Conservation (phyloP, 495 filamentous ascomycete genomes). For the Lophiotrema nucula region DNA sequence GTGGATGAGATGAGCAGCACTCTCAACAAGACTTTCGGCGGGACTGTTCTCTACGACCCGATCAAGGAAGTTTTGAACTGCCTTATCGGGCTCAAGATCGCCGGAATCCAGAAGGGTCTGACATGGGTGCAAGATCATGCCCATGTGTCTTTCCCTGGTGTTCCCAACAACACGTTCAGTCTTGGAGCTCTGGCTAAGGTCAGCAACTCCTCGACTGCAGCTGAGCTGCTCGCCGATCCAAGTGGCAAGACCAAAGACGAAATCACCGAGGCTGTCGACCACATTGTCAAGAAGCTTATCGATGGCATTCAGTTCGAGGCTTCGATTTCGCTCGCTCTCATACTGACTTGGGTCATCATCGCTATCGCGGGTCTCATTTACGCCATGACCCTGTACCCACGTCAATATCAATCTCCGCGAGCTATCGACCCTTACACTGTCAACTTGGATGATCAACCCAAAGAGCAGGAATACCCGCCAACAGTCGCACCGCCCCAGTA, state of each 20-base stretch:
- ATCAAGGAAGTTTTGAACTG: slow-evolving; percentile 62
- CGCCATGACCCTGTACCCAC: slow-evolving; percentile 53
- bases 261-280: slow-evolving; percentile 70
- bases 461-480: slow-evolving; percentile 7
- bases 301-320: slow-evolving; percentile 68
- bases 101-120: slow-evolving; percentile 71
- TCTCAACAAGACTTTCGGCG: slow-evolving; percentile 74
- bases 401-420: slow-evolving; percentile 48
- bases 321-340: slow-evolving; percentile 67
- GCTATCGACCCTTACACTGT: slow-evolving; percentile 40
- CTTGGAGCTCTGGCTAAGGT: slow-evolving; percentile 68
- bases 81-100: slow-evolving; percentile 43
- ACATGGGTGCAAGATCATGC: slow-evolving; percentile 89
- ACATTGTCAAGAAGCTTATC: slow-evolving; percentile 62
- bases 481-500: slow-evolving; percentile 35
- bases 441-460: slow-evolving; percentile 15
- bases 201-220: slow-evolving; percentile 48
- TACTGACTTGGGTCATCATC: slow-evolving; percentile 74
- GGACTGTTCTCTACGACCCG: slow-evolving; percentile 71
- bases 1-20: slow-evolving; percentile 68
- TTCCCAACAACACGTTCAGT: slow-evolving; percentile 81
- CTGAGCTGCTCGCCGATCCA: slow-evolving; percentile 74
- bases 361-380: slow-evolving; percentile 69
- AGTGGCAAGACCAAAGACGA: slow-evolving; percentile 68
- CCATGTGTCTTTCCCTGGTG: slow-evolving; percentile 73